Conservation (phyloP, 108 stramenopile species). For the Pinguiococcus pyrenoidosus region DNA sequence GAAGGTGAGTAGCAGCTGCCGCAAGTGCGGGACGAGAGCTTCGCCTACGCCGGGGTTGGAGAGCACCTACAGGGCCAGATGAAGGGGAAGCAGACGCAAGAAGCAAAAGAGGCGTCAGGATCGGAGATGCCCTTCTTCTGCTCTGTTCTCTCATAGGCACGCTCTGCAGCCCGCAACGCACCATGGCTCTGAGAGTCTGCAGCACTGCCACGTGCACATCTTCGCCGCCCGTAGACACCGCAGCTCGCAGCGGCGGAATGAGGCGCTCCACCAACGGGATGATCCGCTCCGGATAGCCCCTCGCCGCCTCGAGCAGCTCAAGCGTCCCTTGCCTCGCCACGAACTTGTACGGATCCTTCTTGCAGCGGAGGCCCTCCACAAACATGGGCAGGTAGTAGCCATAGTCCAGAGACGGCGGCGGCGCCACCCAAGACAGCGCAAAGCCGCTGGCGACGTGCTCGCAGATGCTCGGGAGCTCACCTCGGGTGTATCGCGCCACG, state of each 20-base stretch:
- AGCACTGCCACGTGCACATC: too few species aligned
- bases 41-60: conserved; percentile 13
- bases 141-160: too few species aligned
- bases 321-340: conserved; percentile 10
- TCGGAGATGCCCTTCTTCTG: too few species aligned
- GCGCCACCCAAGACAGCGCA: conserved; percentile 1
- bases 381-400: conserved; percentile 30
- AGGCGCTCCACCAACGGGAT: conserved; percentile 19
- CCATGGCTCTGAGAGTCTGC: too few species aligned
- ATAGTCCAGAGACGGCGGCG: conserved; percentile 19
- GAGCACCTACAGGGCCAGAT: too few species aligned
- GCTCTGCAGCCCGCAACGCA: too few species aligned
- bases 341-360: conserved; percentile 11
- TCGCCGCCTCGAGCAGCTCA: conserved; percentile 12
- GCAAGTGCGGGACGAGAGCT: conserved; percentile 19
- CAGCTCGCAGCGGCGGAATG: conserved; percentile 9
- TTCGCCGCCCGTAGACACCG: background rate
- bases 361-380: conserved; percentile 15
- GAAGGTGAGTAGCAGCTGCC: conserved; percentile 12
- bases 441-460: conserved; percentile 16
- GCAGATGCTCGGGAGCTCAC: conserved; percentile 19
- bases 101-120: too few species aligned
- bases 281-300: conserved; percentile 10
- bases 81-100: too few species aligned
- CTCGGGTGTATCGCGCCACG: conserved; percentile 8